Percentiles rank a stretch among this genome's conserved stretches.
Evolutionary conservation across 441 rosid genomes (phyloP).

Genomic region (Jatropha podagrica): DNA sequence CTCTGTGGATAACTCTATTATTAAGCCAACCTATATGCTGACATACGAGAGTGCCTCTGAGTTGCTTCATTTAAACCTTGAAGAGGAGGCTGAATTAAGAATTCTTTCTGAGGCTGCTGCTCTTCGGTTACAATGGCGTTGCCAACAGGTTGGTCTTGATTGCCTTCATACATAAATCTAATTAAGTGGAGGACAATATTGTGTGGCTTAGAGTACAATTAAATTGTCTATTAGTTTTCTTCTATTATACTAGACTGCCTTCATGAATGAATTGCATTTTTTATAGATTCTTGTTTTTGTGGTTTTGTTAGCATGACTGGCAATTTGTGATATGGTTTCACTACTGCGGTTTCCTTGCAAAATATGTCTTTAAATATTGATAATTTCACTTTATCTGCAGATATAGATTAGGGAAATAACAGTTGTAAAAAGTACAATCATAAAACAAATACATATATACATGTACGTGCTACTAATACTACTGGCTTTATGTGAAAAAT

Average conservation of each 20-base stretch:
- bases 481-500: not conserved
- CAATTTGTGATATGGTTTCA: not conserved
- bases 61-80: constrained; percentile 79
- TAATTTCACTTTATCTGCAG: not conserved
- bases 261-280: not conserved
- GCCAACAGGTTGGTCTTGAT: constrained; percentile 63
- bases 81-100: constrained; percentile 82
- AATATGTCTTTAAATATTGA: not conserved
- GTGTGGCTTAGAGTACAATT: not conserved
- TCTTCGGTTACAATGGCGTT: constrained; percentile 79
- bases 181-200: not conserved
- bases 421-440: not conserved
- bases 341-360: not conserved
- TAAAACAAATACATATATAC: not conserved
- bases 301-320: constrained; percentile 4
- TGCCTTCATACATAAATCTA: not conserved
- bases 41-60: constrained; percentile 96
- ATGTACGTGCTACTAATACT: not conserved
- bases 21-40: constrained; percentile 95
- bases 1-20: constrained; percentile 68
- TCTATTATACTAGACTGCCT: not conserved
- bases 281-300: not conserved
- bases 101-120: constrained; percentile 80
- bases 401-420: not conserved
- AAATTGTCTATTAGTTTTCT: not conserved